These are phyloP conservation scores for Endocalyx cinctus DNA, from an alignment of 2,329 filamentous ascomycete species.

Conservation along the genomic window DNA sequence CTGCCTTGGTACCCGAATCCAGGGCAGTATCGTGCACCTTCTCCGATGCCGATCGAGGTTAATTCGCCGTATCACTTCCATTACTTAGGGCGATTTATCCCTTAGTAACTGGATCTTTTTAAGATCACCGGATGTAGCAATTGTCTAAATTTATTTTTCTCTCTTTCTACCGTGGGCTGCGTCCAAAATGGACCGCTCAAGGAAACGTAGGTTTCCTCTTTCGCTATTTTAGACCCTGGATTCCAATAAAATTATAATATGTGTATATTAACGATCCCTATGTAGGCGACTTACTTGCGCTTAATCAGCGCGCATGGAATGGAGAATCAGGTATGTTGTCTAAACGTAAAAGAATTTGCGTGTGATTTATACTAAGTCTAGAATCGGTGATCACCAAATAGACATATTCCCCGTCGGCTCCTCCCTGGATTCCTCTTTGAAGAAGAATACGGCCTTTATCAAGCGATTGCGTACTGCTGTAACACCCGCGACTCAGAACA, in stretches of 20 bases:
- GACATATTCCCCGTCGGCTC: slow-evolving; percentile 73
- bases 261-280: too few relatives aligned
- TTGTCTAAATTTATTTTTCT: slow-evolving; percentile 16
- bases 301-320: slow-evolving; percentile 85
- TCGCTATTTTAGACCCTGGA: too few relatives aligned
- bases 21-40: slow-evolving; percentile 19
- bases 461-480: slow-evolving; percentile 91
- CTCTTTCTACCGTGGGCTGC: slow-evolving; percentile 30
- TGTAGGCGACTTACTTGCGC: slow-evolving; percentile 80
- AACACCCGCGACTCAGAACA: slow-evolving; percentile 70
- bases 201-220: slow-evolving; percentile 60
- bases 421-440: slow-evolving; percentile 88
- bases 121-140: slow-evolving; percentile 47
- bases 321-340: slow-evolving; percentile 69
- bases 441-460: slow-evolving; percentile 98
- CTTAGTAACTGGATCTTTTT: slow-evolving; percentile 36
- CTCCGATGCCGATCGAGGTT: slow-evolving; percentile 41
- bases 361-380: too few relatives aligned
- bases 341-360: slow-evolving; percentile 1
- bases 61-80: slow-evolving; percentile 36
- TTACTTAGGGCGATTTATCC: slow-evolving; percentile 36
- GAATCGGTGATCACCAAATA: slow-evolving; percentile 31
- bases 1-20: slow-evolving; percentile 16
- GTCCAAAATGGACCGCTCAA: slow-evolving; percentile 59
- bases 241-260: too few relatives aligned